Conservation (phyloP, 768 basidiomycete species). For the Suillus hirtellus region DNA sequence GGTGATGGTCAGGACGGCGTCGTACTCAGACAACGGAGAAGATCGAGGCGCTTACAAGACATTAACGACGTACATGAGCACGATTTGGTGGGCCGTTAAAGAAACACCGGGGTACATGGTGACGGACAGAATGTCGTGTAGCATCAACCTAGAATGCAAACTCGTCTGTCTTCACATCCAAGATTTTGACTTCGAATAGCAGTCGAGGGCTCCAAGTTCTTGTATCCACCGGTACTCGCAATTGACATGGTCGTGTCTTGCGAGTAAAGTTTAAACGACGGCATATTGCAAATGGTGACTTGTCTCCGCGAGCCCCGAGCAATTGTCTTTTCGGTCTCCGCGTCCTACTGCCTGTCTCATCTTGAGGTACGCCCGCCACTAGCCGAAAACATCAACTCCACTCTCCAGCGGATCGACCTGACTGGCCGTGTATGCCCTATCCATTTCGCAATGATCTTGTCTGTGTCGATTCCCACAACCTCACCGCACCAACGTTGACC, state of each 20-base stretch:
- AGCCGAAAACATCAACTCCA: background rate
- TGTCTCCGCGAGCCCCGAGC: background rate
- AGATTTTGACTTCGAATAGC: background rate
- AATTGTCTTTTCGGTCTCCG: conserved; percentile 22
- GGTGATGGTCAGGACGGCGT: background rate
- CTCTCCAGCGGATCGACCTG: background rate
- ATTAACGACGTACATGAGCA: background rate
- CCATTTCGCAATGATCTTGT: background rate
- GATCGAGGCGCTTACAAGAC: background rate
- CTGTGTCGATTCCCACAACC: background rate
- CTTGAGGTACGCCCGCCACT: background rate
- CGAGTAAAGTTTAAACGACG: background rate
- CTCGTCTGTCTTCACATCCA: too few species aligned
- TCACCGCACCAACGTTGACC: background rate
- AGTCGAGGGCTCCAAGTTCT: background rate
- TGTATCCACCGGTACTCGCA: background rate
- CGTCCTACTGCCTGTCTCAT: background rate
- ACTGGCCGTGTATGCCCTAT: background rate
- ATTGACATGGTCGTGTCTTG: background rate
- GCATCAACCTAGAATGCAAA: background rate
- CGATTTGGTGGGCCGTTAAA: background rate
- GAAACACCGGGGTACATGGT: background rate
- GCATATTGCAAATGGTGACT: background rate
- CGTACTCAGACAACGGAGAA: background rate
- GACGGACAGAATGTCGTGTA: background rate